Evolutionary conservation across 2,329 filamentous ascomycete genomes (phyloP).

Genomic region (Bipolaris oryzae): DNA sequence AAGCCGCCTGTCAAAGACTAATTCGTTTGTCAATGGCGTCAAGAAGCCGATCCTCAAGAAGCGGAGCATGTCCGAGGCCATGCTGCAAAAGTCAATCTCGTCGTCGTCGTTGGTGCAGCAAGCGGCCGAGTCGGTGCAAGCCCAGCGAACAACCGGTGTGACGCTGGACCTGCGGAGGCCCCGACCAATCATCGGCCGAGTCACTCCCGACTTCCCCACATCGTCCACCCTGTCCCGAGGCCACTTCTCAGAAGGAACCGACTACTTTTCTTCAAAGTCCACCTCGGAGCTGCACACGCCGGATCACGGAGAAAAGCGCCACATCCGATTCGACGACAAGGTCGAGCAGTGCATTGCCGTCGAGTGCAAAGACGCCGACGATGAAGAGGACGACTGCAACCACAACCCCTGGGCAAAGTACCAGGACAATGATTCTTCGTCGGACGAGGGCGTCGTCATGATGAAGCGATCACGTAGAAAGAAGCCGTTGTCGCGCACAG

Average conservation of each 20-base stretch:
- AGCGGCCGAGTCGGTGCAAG: conserved; percentile 83
- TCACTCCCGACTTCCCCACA: conserved; percentile 71
- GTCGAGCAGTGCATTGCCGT: conserved; percentile 96
- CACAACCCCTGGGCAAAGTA: conserved; percentile 49
- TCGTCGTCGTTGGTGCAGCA: conserved; percentile 88
- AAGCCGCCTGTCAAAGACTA: conserved; percentile 64
- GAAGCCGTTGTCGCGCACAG: conserved; percentile 60
- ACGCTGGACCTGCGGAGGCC: conserved; percentile 54
- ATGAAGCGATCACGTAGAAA: conserved; percentile 69
- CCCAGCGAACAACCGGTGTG: conserved; percentile 70
- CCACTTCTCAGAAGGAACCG: conserved; percentile 67
- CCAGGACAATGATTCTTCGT: conserved; percentile 59
- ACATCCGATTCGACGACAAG: conserved; percentile 96
- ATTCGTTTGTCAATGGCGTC: conserved; percentile 66
- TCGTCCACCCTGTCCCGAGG: conserved; percentile 68
- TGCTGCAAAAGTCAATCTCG: conserved; percentile 87
- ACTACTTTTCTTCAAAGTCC: conserved; percentile 68
- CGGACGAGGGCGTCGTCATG: conserved; percentile 79
- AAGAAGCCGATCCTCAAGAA: conserved; percentile 97
- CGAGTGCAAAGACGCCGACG: conserved; percentile 80
- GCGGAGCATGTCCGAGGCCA: conserved; percentile 92
- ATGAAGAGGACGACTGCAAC: conserved; percentile 60
- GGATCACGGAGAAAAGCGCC: conserved; percentile 69
- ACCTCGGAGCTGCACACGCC: conserved; percentile 74
- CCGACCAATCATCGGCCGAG: conserved; percentile 64